These are phyloP conservation scores for Termitomyces bulborhizus DNA, from an alignment of 768 basidiomycete genomes.

Conservation along the genomic window DNA sequence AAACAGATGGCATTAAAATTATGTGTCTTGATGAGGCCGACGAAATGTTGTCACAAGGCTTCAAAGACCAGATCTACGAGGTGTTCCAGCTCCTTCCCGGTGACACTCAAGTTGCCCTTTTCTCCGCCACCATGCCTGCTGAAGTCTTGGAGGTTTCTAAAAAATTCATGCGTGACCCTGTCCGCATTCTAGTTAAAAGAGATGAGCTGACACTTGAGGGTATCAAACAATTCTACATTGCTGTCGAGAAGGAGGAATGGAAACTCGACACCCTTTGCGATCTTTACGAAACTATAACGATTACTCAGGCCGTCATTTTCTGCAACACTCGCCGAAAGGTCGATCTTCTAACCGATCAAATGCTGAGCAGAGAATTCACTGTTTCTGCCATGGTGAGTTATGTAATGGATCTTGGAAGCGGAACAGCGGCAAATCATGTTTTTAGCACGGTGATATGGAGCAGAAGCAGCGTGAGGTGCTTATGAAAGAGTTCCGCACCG, in stretches of 20 bases:
- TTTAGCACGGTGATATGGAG: slow-evolving; percentile 96
- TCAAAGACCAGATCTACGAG: slow-evolving; percentile 99
- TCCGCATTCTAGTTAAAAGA: slow-evolving; percentile 96
- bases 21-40: slow-evolving; percentile 99
- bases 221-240: slow-evolving; percentile 99
- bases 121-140: slow-evolving; percentile 96
- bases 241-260: slow-evolving; percentile 99
- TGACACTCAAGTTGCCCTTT: slow-evolving; percentile 94
- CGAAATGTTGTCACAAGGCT: slow-evolving; percentile 97
- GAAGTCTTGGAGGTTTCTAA: slow-evolving; percentile 98
- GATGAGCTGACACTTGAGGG: slow-evolving; percentile 98
- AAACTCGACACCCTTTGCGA: slow-evolving; percentile 98
- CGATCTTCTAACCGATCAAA: slow-evolving; percentile 98
- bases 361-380: slow-evolving; percentile 94
- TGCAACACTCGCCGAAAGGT: slow-evolving; percentile 99
- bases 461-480: slow-evolving; percentile 94
- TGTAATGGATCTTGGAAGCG: neutral
- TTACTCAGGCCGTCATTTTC: slow-evolving; percentile 99
- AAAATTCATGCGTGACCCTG: slow-evolving; percentile 98
- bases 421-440: slow-evolving; percentile 12
- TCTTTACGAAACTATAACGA: slow-evolving; percentile 97
- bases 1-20: slow-evolving; percentile 83
- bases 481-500: slow-evolving; percentile 99
- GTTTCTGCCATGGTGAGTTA: slow-evolving; percentile 90
- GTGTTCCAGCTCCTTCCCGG: slow-evolving; percentile 96